Percentiles rank a stretch among this genome's conserved stretches.
Conservation (phyloP, 2,329 filamentous ascomycete species). For the Biscogniauxia marginata region DNA sequence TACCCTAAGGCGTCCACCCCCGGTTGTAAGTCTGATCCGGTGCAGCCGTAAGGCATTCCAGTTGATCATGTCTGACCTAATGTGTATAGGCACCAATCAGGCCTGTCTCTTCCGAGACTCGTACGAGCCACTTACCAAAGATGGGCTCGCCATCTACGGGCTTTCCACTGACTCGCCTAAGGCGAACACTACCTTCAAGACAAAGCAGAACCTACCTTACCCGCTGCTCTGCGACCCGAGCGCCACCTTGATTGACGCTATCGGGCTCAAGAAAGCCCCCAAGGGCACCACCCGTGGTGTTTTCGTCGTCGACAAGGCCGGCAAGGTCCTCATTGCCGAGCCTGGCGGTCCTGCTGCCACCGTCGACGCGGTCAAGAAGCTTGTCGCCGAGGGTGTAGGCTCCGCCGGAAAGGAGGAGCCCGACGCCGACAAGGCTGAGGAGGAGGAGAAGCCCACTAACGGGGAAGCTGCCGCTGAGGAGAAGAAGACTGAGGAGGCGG, state of each 20-base stretch:
- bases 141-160: slow-evolving; percentile 84
- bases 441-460: slow-evolving; percentile 30
- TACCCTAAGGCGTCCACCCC: slow-evolving; percentile 94
- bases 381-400: slow-evolving; percentile 52
- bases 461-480: slow-evolving; percentile 33
- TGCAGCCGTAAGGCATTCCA: slow-evolving; percentile 3
- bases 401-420: slow-evolving; percentile 23
- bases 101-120: slow-evolving; percentile 90
- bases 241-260: slow-evolving; percentile 73
- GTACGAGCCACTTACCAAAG: slow-evolving; percentile 71
- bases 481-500: slow-evolving; percentile 44
- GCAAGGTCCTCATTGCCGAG: slow-evolving; percentile 75
- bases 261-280: slow-evolving; percentile 85
- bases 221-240: slow-evolving; percentile 80
- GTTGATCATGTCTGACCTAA: slow-evolving; percentile 17
- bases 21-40: slow-evolving; percentile 69
- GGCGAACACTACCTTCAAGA: slow-evolving; percentile 89
- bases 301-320: slow-evolving; percentile 79
- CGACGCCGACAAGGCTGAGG: slow-evolving; percentile 20
- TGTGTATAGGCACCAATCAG: slow-evolving; percentile 76
- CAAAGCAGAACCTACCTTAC: slow-evolving; percentile 87
- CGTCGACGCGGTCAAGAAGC: slow-evolving; percentile 69
- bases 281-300: slow-evolving; percentile 83
- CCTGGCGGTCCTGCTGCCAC: slow-evolving; percentile 76
- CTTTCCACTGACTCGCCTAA: slow-evolving; percentile 85